These are phyloP conservation scores for Sugiyamaella floridensis DNA, from an alignment of 805 yeast species.

Conservation along the genomic window DNA sequence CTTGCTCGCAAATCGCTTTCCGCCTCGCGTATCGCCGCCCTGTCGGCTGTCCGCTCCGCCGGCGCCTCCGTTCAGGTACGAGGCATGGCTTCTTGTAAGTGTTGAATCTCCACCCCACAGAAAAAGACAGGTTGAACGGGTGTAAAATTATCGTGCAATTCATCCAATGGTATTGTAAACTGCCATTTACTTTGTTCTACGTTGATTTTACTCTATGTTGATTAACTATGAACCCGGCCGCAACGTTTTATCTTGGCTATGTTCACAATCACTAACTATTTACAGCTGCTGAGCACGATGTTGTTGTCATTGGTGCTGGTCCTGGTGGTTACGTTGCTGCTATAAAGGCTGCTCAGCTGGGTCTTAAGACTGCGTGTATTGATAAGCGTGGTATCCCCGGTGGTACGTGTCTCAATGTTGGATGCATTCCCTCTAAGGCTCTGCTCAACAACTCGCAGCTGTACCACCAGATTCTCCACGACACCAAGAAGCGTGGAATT, in stretches of 20 bases:
- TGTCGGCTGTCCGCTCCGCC: constrained; percentile 2
- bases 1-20: constrained; percentile 4
- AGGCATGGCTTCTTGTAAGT: constrained; percentile 19
- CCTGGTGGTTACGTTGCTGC: constrained; percentile 99
- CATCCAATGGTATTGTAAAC: not conserved
- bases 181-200: not conserved
- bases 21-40: constrained; percentile 2
- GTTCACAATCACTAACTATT: not conserved
- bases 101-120: not conserved
- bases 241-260: not conserved
- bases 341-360: constrained; percentile 96
- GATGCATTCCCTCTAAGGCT: constrained; percentile 98
- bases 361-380: constrained; percentile 88
- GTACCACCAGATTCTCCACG: constrained; percentile 82
- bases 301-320: constrained; percentile 96
- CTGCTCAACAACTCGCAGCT: constrained; percentile 89
- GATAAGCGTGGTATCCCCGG: constrained; percentile 96
- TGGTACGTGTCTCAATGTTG: constrained; percentile 97
- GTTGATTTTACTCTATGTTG: no score
- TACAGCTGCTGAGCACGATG: constrained; percentile 60
- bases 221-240: no score
- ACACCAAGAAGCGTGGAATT: constrained; percentile 83
- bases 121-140: not conserved
- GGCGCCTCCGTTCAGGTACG: constrained; percentile 7
- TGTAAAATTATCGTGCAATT: no score